Evolutionary conservation across 495 filamentous ascomycete species (phyloP), one percentile per base, ranked within the genome.

Genomic region (Talaromyces adpressus): DNA sequence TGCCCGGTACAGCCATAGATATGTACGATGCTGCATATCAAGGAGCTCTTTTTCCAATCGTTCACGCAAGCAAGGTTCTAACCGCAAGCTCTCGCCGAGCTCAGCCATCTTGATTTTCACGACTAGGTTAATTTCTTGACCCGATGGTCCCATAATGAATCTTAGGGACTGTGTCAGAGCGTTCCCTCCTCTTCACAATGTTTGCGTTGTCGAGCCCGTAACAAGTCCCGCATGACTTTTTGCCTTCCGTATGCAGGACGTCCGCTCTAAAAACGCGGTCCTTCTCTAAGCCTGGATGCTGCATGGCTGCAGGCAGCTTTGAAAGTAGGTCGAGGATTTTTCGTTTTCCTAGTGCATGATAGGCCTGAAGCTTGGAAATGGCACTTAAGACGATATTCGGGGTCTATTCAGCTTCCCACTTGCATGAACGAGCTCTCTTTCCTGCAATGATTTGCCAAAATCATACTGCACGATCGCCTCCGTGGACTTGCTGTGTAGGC

Each of bases 391-490:
- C 34, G 8, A 69, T 2, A 16, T 41, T 59, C 14, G 68, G 70
- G 71, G 73, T 14, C 45, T 51, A 22, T 71, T 65, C 1, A 71
- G 65, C 30, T 69, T 73, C 32, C 57, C 57, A 0, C 73, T 69
- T 4, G 70, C 77, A 11, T 18, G 52, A 36, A 66, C 45, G 32
- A 71, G 71, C 0, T 23, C 16, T 39, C 64, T 49, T 51, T 39
- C 66, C 18, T 68, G 66, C 1, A 70, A 59, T 16, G 64, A 32
- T 29, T 71, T 71, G 1, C 78, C 76, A 53, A 74, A 69, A 52
- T 80, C 73, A 57, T 77, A 80, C 56, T 79, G 74, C 6, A 80
- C 57, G 0, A 81, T 73, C 22, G 77, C 75, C 7, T 73, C 62
- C 32, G 58, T 45, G 1, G 39, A 59, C 18, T 64, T 64, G 9